Evolutionary conservation across 129 eudicot genomes (phyloP).

Genomic region (Apium graveolens): DNA sequence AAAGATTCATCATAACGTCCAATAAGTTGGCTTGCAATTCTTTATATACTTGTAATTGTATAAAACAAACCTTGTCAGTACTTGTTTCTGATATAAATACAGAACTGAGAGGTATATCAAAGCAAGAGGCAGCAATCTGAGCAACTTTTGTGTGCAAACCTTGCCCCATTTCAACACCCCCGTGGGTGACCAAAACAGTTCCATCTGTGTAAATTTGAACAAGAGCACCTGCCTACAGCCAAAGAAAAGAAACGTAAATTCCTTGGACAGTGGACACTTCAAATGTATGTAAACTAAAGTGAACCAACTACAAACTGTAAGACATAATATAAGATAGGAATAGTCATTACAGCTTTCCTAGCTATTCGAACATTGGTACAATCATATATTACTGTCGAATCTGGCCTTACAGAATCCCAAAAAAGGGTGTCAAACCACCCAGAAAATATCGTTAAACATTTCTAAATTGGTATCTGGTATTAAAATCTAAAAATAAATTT

Average conservation of each 20-base stretch:
- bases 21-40: background rate
- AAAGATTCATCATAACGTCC: background rate
- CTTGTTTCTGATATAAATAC: constrained; percentile 96
- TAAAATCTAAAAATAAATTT: background rate
- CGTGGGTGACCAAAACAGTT: constrained; percentile 93
- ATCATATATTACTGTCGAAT: background rate
- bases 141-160: constrained; percentile 98
- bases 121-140: constrained; percentile 87
- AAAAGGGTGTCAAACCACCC: background rate
- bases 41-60: background rate
- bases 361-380: background rate
- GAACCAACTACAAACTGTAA: background rate
- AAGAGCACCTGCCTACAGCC: constrained; percentile 86
- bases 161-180: constrained; percentile 99
- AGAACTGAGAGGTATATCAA: constrained; percentile 78
- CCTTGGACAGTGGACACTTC: background rate
- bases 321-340: background rate
- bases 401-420: background rate
- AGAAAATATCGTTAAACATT: background rate
- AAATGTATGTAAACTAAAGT: background rate
- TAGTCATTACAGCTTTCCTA: background rate
- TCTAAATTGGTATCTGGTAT: background rate
- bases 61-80: constrained; percentile 72
- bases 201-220: constrained; percentile 98
- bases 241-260: constrained; percentile 1